Conservation (phyloP, 2,329 filamentous ascomycete species). For the Arthrobotrys sphaeroides region DNA sequence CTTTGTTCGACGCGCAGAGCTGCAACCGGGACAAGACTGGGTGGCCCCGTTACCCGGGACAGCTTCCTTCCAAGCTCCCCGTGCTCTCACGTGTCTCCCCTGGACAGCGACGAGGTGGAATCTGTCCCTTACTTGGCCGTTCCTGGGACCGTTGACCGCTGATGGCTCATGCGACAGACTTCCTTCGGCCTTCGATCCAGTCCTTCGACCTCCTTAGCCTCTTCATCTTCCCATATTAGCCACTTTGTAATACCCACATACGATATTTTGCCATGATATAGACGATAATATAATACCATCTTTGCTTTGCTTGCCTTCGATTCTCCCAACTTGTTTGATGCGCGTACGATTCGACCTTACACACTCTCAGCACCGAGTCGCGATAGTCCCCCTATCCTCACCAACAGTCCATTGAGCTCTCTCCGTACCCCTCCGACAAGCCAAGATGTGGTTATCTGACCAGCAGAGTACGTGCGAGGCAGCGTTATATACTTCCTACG, state of each 20-base stretch:
- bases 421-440: constrained; percentile 62
- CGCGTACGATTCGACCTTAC: not conserved
- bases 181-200: not conserved
- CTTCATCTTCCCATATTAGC: not conserved
- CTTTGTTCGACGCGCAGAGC: too few species aligned
- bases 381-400: constrained; percentile 2
- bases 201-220: not conserved
- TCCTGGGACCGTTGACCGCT: not conserved
- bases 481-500: constrained; percentile 10
- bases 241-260: not conserved
- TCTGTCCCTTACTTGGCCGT: constrained; percentile 23
- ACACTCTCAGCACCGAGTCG: constrained; percentile 2
- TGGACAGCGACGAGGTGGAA: constrained; percentile 6
- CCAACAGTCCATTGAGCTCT: not conserved
- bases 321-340: constrained; percentile 13
- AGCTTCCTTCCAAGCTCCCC: not conserved
- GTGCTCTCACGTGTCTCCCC: not conserved
- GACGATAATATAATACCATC: not conserved
- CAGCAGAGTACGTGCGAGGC: constrained; percentile 78
- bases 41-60: too few species aligned
- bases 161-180: constrained; percentile 32
- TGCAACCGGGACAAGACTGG: too few species aligned
- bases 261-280: constrained; percentile 10
- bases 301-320: not conserved
- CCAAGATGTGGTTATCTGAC: constrained; percentile 88